Conservation (phyloP, 306 rosid genomes). For the Dryas drummondii region DNA sequence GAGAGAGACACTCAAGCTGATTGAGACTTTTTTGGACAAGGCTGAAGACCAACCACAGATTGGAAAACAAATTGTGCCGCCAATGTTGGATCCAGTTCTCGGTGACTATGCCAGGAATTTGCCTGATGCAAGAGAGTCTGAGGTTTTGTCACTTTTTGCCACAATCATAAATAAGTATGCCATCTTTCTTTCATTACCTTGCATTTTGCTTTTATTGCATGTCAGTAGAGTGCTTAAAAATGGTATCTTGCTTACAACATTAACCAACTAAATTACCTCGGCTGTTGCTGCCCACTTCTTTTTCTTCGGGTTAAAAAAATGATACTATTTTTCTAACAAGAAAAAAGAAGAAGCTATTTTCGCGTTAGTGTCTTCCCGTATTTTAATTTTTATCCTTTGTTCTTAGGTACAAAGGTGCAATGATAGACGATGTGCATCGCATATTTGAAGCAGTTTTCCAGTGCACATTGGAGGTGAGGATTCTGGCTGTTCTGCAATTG, state of each 20-base stretch:
- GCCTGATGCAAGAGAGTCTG: slow-evolving; percentile 98
- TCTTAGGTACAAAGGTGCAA: slow-evolving; percentile 78
- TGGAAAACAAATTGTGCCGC: slow-evolving; percentile 98
- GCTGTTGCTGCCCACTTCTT: neutral
- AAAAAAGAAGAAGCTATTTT: neutral
- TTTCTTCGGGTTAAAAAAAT: neutral
- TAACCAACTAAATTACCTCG: neutral
- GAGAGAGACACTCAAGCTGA: slow-evolving; percentile 92
- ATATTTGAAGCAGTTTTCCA: slow-evolving; percentile 98
- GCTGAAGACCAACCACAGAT: slow-evolving; percentile 98
- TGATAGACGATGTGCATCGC: slow-evolving; percentile 93
- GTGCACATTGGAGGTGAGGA: slow-evolving; percentile 91
- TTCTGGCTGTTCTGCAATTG: neutral
- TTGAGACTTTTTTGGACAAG: slow-evolving; percentile 96
- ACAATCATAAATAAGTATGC: slow-evolving; percentile 87
- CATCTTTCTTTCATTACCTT: slow-evolving; percentile 13
- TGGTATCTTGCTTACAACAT: neutral
- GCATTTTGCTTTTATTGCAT: neutral
- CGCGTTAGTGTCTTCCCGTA: neutral
- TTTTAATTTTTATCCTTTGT: neutral
- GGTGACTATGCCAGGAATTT: slow-evolving; percentile 96
- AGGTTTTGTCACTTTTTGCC: slow-evolving; percentile 96
- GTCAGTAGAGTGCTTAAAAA: neutral
- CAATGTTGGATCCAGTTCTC: slow-evolving; percentile 98
- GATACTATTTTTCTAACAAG: neutral